Evolutionary conservation across 768 basidiomycete genomes (phyloP).

Genomic region (Hericium alpestre): DNA sequence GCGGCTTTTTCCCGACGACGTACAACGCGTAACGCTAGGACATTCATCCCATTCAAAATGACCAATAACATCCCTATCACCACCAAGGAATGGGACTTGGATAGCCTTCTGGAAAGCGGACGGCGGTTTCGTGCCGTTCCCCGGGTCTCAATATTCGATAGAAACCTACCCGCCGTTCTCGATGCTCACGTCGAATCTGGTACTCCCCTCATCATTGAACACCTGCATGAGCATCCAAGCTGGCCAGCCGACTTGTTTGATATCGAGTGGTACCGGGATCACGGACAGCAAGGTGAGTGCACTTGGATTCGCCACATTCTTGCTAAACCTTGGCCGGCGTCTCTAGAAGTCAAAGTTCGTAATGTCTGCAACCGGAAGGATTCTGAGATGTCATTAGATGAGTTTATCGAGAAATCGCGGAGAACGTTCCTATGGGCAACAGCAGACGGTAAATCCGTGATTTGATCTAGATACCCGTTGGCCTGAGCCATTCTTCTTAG

Average conservation of each 20-base stretch:
- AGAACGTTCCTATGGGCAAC: not conserved
- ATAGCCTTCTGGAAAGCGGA: constrained; percentile 26
- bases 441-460: not conserved
- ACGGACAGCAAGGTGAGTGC: constrained; percentile 16
- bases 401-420: constrained; percentile 34
- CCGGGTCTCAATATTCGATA: constrained; percentile 26
- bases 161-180: constrained; percentile 10
- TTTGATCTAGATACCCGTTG: not conserved
- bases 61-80: not conserved
- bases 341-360: constrained; percentile 46
- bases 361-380: constrained; percentile 55
- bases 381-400: constrained; percentile 34
- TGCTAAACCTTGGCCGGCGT: not conserved
- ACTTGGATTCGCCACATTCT: not conserved
- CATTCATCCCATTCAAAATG: not conserved
- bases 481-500: constrained; percentile 23
- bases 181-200: constrained; percentile 36
- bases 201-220: constrained; percentile 52
- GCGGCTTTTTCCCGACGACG: not conserved
- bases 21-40: not conserved
- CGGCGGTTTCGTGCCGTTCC: constrained; percentile 32
- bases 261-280: constrained; percentile 38
- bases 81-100: constrained; percentile 37
- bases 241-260: constrained; percentile 53
- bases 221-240: constrained; percentile 38